phyloP scores from a whole-genome alignment of 768 basidiomycete species.

The Mycena rosella region DNA sequence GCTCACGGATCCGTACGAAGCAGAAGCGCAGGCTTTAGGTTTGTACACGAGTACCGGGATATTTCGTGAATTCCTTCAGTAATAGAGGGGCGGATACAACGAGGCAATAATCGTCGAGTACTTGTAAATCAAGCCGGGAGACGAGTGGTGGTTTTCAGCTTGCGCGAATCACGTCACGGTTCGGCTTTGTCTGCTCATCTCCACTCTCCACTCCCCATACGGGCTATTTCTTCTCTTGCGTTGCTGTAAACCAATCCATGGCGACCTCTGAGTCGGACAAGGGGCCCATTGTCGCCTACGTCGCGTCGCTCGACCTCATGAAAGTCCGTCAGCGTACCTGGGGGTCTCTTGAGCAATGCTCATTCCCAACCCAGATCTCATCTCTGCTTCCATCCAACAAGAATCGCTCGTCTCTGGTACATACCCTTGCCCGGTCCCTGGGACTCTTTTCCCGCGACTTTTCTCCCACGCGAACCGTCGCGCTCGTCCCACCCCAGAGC shows the following conservation, averaged over 20 bases:
- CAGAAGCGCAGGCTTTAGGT: no score
- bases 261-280: conserved; percentile 10
- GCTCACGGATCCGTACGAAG: no score
- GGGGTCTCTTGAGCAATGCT: background rate
- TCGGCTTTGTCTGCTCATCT: no score
- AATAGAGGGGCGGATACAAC: no score
- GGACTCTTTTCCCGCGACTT: conserved; percentile 57
- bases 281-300: conserved; percentile 20
- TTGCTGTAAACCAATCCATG: background rate
- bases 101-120: no score
- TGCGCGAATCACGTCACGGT: no score
- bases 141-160: no score
- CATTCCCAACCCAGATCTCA: conserved; percentile 50
- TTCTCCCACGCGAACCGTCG: conserved; percentile 47
- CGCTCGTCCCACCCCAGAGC: conserved; percentile 63
- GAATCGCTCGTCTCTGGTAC: conserved; percentile 74
- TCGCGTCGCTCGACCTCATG: conserved; percentile 35
- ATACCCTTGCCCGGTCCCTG: conserved; percentile 68
- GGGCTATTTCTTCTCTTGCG: no score
- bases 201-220: no score
- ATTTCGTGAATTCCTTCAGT: no score
- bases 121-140: no score
- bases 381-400: conserved; percentile 78
- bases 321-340: conserved; percentile 6
- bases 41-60: no score